phyloP scores from a whole-genome alignment of 129 eudicot species.

The Dittrichia graveolens region DNA sequence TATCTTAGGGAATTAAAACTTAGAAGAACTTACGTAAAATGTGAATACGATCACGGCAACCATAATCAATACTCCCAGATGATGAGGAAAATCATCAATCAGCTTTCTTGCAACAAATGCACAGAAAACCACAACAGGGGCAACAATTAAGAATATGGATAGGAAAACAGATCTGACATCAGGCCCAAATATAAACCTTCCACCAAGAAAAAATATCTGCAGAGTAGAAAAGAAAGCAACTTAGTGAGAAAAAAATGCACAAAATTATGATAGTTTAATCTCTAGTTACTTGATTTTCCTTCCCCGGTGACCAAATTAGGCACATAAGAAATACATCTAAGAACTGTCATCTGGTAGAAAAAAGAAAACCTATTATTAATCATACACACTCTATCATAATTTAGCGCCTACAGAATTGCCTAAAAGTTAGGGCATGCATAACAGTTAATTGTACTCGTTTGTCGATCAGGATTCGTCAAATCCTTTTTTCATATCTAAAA shows the following conservation, averaged over 20 bases:
- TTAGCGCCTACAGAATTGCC: conserved; percentile 12
- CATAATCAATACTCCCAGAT: conserved; percentile 58
- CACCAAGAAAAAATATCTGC: conserved; percentile 77
- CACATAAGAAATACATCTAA: not conserved
- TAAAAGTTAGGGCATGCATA: conserved; percentile 15
- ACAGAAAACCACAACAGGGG: conserved; percentile 72
- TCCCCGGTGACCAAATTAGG: not conserved
- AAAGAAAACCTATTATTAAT: conserved; percentile 11
- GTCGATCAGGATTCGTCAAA: not conserved
- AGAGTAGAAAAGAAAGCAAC: conserved; percentile 18
- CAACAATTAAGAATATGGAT: conserved; percentile 61
- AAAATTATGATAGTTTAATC: not conserved
- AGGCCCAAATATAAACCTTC: conserved; percentile 81
- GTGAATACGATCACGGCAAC: conserved; percentile 50
- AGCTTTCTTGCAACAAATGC: conserved; percentile 70
- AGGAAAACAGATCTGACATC: conserved; percentile 69
- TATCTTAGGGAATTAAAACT: conserved; percentile 17
- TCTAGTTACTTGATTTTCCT: not conserved
- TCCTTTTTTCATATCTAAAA: conserved; percentile 3
- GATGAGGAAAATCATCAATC: conserved; percentile 53
- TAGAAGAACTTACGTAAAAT: conserved; percentile 53
- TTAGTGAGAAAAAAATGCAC: conserved; percentile 11
- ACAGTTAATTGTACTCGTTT: not conserved
- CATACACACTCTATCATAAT: not conserved
- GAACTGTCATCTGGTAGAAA: not conserved